Evolutionary conservation across 768 basidiomycete species (phyloP).

Genomic region (Hortiboletus campestris): DNA sequence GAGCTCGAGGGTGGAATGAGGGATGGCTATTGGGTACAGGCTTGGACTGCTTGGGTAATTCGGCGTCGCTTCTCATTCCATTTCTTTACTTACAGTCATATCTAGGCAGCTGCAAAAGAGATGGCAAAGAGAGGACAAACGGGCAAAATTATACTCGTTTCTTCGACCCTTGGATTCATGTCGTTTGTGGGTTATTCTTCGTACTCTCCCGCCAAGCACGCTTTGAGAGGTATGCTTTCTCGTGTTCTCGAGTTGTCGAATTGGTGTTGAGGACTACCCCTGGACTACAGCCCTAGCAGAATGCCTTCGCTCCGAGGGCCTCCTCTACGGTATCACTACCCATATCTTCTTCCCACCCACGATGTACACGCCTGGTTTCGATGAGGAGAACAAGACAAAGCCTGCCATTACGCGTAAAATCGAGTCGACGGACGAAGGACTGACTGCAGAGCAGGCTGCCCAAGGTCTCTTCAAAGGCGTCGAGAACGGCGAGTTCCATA

Average conservation of each 20-base stretch:
- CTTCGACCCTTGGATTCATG: slow-evolving; percentile 73
- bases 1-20: slow-evolving; percentile 48
- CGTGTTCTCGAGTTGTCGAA: not conserved
- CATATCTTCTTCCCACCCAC: slow-evolving; percentile 84
- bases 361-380: slow-evolving; percentile 75
- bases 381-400: slow-evolving; percentile 74
- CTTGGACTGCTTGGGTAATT: slow-evolving; percentile 50
- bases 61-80: not conserved
- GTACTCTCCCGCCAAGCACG: slow-evolving; percentile 85
- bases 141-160: slow-evolving; percentile 75
- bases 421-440: slow-evolving; percentile 67
- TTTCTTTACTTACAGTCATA: not conserved
- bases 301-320: slow-evolving; percentile 72
- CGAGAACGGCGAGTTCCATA: slow-evolving; percentile 66
- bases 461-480: slow-evolving; percentile 64
- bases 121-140: slow-evolving; percentile 57
- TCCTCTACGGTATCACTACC: slow-evolving; percentile 72
- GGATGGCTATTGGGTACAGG: slow-evolving; percentile 35
- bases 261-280: not conserved
- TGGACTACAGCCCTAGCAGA: slow-evolving; percentile 69
- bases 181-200: slow-evolving; percentile 74
- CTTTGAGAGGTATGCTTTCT: slow-evolving; percentile 62
- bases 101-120: slow-evolving; percentile 62
- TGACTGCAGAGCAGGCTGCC: slow-evolving; percentile 65
- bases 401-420: slow-evolving; percentile 73